Conservation (phyloP, 306 rosid genomes). For the Senna tora region DNA sequence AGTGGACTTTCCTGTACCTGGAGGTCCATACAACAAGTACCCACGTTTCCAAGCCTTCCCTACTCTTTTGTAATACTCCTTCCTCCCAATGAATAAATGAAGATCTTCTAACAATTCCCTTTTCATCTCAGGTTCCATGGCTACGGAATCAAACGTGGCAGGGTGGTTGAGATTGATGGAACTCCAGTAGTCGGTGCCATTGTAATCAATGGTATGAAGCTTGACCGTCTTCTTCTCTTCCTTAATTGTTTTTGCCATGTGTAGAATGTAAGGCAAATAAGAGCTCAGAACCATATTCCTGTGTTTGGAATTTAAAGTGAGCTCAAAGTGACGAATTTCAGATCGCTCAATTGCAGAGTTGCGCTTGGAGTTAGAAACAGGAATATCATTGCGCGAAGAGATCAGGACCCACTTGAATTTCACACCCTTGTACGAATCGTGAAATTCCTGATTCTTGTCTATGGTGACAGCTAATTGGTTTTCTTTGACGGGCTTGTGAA, state of each 20-base stretch:
- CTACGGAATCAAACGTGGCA: constrained; percentile 52
- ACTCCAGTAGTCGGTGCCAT: constrained; percentile 57
- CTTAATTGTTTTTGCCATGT: constrained; percentile 36
- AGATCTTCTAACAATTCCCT: constrained; percentile 49
- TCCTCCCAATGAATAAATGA: constrained; percentile 46
- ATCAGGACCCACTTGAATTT: constrained; percentile 55
- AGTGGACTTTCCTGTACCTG: constrained; percentile 66
- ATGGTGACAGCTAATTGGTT: constrained; percentile 41
- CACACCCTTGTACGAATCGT: constrained; percentile 47
- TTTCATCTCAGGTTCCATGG: constrained; percentile 53
- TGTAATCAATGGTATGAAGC: constrained; percentile 59
- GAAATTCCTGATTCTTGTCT: constrained; percentile 48
- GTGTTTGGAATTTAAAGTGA: constrained; percentile 52
- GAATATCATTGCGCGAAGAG: constrained; percentile 33
- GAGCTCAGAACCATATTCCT: constrained; percentile 47
- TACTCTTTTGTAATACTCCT: constrained; percentile 58
- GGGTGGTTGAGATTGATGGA: constrained; percentile 58
- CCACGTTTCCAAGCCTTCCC: constrained; percentile 72
- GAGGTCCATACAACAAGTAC: constrained; percentile 58
- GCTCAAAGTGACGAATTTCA: constrained; percentile 49
- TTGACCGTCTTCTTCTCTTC: constrained; percentile 52
- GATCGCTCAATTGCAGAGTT: not conserved
- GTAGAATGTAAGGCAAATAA: constrained; percentile 51
- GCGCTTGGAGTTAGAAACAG: constrained; percentile 1
- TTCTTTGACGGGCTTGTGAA: constrained; percentile 49